Conservation (phyloP, 805 yeast species). For the Suhomyces sp. region DNA sequence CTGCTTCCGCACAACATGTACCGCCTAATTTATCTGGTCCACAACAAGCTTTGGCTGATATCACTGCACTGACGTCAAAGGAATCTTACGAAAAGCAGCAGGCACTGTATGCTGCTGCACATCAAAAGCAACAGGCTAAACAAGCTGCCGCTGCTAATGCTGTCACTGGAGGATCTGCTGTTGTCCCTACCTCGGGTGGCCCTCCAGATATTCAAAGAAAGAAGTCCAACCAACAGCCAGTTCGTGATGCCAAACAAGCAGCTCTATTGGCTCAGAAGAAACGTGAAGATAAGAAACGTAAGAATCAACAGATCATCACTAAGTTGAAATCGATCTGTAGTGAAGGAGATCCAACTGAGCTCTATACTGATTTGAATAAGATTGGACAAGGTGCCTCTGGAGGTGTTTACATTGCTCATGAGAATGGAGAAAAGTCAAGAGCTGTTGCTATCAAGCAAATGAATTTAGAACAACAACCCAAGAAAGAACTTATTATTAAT, state of each 20-base stretch:
- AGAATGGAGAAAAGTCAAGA: constrained; percentile 44
- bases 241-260: constrained; percentile 51
- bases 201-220: constrained; percentile 8
- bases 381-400: constrained; percentile 99
- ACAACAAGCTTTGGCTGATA: constrained; percentile 19
- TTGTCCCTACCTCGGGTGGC: too few relatives aligned
- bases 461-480: constrained; percentile 92
- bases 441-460: constrained; percentile 95
- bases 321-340: constrained; percentile 76
- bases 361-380: constrained; percentile 69
- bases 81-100: constrained; percentile 13
- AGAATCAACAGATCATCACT: constrained; percentile 68
- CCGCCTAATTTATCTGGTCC: constrained; percentile 35
- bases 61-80: constrained; percentile 9
- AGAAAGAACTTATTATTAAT: constrained; percentile 90
- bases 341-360: constrained; percentile 75
- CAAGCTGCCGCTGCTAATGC: constrained; percentile 4
- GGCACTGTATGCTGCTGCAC: constrained; percentile 10
- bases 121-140: constrained; percentile 9
- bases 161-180: too few relatives aligned
- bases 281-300: constrained; percentile 73
- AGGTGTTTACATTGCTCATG: constrained; percentile 89
- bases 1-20: constrained; percentile 19
- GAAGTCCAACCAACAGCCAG: constrained; percentile 35
- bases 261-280: constrained; percentile 61